Conservation (phyloP, 2,329 filamentous ascomycete species). For the Pseudopyricularia cyperi region DNA sequence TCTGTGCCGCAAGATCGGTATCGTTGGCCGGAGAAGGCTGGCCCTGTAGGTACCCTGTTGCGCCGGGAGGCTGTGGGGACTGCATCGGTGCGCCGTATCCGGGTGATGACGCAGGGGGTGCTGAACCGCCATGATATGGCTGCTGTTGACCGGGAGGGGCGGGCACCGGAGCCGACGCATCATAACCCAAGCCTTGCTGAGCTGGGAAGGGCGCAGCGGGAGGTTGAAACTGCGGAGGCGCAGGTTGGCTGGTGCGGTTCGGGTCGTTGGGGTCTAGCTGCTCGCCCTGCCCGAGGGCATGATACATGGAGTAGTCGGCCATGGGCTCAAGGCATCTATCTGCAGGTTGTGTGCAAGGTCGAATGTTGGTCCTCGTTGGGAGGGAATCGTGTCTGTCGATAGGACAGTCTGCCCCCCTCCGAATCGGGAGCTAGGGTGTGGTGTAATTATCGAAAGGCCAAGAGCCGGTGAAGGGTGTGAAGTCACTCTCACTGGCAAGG, state of each 20-base stretch:
- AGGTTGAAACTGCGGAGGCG: conserved; percentile 33
- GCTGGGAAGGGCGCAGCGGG: conserved; percentile 40
- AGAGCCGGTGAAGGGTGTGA: not conserved
- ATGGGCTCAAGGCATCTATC: conserved; percentile 8
- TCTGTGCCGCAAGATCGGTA: conserved; percentile 51
- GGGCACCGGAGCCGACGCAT: conserved; percentile 20
- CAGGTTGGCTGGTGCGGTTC: conserved; percentile 27
- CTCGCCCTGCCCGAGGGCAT: conserved; percentile 35
- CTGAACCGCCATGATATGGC: conserved; percentile 19
- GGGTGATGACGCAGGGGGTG: conserved; percentile 9
- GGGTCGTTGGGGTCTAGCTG: conserved; percentile 38
- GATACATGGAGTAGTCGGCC: conserved; percentile 36
- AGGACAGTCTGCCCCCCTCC: not conserved
- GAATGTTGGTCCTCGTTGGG: not conserved
- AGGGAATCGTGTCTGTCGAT: not conserved
- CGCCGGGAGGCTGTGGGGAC: conserved; percentile 5
- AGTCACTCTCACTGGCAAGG: too few species aligned
- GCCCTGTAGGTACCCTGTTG: conserved; percentile 19
- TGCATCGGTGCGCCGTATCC: conserved; percentile 14
- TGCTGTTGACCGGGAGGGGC: conserved; percentile 21
- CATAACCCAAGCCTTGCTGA: conserved; percentile 29
- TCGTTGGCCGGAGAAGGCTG: conserved; percentile 24
- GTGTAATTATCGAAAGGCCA: not conserved
- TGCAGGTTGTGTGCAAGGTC: not conserved
- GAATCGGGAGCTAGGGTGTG: not conserved